Percentiles rank a stretch among this genome's conserved stretches.
phyloP scores from a whole-genome alignment of 345 rosid genomes.

The Rhodamnia argentea region DNA sequence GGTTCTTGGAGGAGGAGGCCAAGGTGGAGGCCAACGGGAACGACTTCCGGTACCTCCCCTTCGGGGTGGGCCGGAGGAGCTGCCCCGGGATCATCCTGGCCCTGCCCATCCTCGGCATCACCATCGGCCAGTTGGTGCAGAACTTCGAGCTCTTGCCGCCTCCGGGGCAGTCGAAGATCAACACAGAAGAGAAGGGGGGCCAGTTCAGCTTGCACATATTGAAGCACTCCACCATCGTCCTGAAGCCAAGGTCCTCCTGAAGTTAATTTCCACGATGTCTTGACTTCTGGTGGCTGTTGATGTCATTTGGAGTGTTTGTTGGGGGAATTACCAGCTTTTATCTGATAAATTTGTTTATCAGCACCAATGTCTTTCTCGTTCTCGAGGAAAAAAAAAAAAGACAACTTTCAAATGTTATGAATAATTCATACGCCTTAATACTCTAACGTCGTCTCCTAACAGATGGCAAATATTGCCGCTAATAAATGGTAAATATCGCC shows the following conservation, averaged over 20 bases:
- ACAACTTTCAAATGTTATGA: background rate
- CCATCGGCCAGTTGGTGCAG: constrained; percentile 86
- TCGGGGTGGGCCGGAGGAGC: constrained; percentile 94
- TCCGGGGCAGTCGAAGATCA: constrained; percentile 70
- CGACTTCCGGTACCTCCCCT: constrained; percentile 91
- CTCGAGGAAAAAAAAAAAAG: background rate
- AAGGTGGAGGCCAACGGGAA: constrained; percentile 94
- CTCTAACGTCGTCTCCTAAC: background rate
- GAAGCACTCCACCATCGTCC: constrained; percentile 85
- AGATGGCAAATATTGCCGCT: background rate
- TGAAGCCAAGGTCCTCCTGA: constrained; percentile 60
- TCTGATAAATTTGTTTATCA: background rate
- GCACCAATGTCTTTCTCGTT: background rate
- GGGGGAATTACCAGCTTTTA: background rate
- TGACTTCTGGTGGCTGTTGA: background rate
- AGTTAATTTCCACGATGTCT: background rate
- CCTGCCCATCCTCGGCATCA: constrained; percentile 81
- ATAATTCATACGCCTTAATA: background rate
- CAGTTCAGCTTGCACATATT: constrained; percentile 93
- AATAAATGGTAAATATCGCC: background rate
- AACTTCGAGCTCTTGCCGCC: constrained; percentile 97
- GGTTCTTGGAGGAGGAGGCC: constrained; percentile 90
- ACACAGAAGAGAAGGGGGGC: constrained; percentile 85
- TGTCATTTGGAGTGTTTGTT: background rate
- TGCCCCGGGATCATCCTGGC: constrained; percentile 98